Percentiles rank a stretch among this genome's conserved stretches.
Evolutionary conservation across 441 rosid genomes (phyloP).

Genomic region (Aleurites moluccanus): DNA sequence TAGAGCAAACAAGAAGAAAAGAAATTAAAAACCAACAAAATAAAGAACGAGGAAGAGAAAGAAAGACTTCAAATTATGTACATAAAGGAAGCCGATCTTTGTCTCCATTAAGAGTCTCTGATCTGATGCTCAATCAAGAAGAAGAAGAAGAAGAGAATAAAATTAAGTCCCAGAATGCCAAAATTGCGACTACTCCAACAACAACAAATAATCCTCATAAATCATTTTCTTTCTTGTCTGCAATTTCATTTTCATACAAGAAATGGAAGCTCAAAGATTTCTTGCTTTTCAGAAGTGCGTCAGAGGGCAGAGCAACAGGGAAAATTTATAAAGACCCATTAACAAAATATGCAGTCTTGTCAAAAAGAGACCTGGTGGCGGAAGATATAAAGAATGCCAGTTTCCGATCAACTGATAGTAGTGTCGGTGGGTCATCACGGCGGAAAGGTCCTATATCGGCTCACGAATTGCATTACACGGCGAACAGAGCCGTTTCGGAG

Average conservation of each 20-base stretch:
- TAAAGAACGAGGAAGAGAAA: slow-evolving; percentile 4
- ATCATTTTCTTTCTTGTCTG: slow-evolving; percentile 52
- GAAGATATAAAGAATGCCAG: slow-evolving; percentile 54
- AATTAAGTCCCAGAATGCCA: slow-evolving; percentile 1
- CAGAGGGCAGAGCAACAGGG: slow-evolving; percentile 75
- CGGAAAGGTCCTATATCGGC: slow-evolving; percentile 53
- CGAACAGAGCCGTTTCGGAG: slow-evolving; percentile 79
- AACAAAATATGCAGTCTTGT: slow-evolving; percentile 41
- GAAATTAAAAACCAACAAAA: slow-evolving; percentile 18
- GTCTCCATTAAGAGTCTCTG: slow-evolving; percentile 77
- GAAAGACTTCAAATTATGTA: slow-evolving; percentile 15
- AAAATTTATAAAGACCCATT: slow-evolving; percentile 37
- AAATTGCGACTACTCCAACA: slow-evolving; percentile 29
- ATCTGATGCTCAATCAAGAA: slow-evolving; percentile 49
- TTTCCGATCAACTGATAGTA: slow-evolving; percentile 64
- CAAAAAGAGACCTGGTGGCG: slow-evolving; percentile 40
- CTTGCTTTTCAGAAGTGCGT: slow-evolving; percentile 76
- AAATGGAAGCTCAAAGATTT: slow-evolving; percentile 87
- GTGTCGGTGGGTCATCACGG: slow-evolving; percentile 51
- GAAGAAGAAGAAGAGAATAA: slow-evolving; percentile 16
- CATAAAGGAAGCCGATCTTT: slow-evolving; percentile 71
- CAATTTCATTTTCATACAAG: slow-evolving; percentile 54
- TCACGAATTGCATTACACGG: slow-evolving; percentile 83
- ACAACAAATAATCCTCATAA: slow-evolving; percentile 31
- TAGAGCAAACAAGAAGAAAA: slow-evolving; percentile 34